Percentiles rank a stretch among this genome's conserved stretches.
Evolutionary conservation across 2,329 filamentous ascomycete genomes (phyloP).

Genomic region (Fusarium brevicatenulatum): DNA sequence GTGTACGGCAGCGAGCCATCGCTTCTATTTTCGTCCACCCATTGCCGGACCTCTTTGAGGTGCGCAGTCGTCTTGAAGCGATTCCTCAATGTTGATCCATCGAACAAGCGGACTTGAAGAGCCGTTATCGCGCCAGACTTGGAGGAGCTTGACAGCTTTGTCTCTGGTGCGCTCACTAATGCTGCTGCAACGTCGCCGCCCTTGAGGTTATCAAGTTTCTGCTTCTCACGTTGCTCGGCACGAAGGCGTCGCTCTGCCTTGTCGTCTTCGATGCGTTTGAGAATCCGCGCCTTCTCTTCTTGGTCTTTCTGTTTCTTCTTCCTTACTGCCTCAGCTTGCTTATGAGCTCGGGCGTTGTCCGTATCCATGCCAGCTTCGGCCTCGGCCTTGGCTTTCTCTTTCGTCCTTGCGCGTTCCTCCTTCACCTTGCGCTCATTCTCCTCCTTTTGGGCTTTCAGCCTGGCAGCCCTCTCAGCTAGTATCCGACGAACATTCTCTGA

Average conservation of each 20-base stretch:
- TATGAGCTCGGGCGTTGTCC: constrained; percentile 50
- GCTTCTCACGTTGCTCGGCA: constrained; percentile 61
- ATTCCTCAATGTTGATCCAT: constrained; percentile 81
- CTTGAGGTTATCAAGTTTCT: constrained; percentile 47
- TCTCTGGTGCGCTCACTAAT: constrained; percentile 48
- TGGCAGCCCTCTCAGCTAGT: constrained; percentile 62
- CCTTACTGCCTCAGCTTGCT: constrained; percentile 65
- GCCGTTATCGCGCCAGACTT: constrained; percentile 54
- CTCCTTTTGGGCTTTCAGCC: constrained; percentile 54
- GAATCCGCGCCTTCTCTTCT: constrained; percentile 75
- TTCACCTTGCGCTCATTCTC: constrained; percentile 60
- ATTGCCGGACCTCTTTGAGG: constrained; percentile 76
- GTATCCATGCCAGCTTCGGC: constrained; percentile 50
- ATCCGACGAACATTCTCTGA: constrained; percentile 52
- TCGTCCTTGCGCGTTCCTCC: constrained; percentile 59
- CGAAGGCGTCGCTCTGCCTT: constrained; percentile 72
- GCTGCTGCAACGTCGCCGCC: constrained; percentile 45
- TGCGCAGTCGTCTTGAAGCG: constrained; percentile 74
- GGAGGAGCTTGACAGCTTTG: constrained; percentile 45
- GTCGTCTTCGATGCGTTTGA: constrained; percentile 81
- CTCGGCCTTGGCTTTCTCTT: constrained; percentile 58
- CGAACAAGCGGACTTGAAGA: constrained; percentile 83
- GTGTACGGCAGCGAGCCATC: constrained; percentile 74
- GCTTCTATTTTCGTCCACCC: constrained; percentile 74
- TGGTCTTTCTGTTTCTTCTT: constrained; percentile 72